phyloP scores from a whole-genome alignment of 139 green algal species.

The Volvox reticuliferus region DNA sequence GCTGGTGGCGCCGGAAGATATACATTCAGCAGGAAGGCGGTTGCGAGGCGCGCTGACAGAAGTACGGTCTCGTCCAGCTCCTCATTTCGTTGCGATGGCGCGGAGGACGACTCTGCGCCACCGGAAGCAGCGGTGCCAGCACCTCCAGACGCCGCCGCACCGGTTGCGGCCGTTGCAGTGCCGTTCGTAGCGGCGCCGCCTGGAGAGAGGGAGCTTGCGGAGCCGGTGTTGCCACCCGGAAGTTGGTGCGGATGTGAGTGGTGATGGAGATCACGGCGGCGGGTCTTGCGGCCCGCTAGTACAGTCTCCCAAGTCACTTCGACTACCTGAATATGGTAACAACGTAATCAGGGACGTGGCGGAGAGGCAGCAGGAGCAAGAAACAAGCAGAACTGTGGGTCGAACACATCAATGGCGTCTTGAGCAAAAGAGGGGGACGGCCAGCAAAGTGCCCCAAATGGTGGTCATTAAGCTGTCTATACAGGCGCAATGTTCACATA shows the following conservation, averaged over 20 bases:
- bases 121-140: background rate
- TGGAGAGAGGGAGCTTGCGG: background rate
- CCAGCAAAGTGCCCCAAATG: no score
- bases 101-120: slow-evolving; percentile 2
- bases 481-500: no score
- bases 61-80: slow-evolving; percentile 35
- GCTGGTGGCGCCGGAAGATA: slow-evolving; percentile 43
- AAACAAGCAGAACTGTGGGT: no score
- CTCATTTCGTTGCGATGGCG: slow-evolving; percentile 48
- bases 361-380: no score
- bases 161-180: background rate
- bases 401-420: no score
- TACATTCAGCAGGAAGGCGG: slow-evolving; percentile 60
- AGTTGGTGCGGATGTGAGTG: background rate
- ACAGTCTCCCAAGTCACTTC: slow-evolving; percentile 48
- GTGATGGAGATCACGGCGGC: slow-evolving; percentile 17
- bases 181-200: background rate
- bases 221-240: background rate
- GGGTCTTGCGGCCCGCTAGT: slow-evolving; percentile 48
- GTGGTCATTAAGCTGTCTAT: no score
- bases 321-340: slow-evolving; percentile 1
- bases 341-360: no score
- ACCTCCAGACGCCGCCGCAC: slow-evolving; percentile 6
- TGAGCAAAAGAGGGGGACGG: no score
- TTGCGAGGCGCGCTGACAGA: slow-evolving; percentile 44